These are phyloP conservation scores for Alisma plantagoaquatica DNA, from an alignment of 106 monocot genomes.

Conservation along the genomic window DNA sequence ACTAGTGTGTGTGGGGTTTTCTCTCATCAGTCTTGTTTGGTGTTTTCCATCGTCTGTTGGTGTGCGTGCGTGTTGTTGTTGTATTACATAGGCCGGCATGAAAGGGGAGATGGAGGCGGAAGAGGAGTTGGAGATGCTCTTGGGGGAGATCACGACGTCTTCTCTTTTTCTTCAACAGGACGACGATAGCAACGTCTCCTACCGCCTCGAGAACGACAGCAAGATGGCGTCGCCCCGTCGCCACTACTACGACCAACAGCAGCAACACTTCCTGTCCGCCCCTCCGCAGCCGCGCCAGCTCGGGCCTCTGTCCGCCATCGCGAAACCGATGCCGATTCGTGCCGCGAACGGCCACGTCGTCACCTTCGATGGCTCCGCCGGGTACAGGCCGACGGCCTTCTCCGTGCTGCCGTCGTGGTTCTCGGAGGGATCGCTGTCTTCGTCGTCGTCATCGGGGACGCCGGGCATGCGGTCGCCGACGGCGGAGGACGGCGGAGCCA, in stretches of 20 bases:
- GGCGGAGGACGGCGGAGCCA: not conserved
- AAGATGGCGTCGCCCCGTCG: too few relatives aligned
- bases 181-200: too few relatives aligned
- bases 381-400: not conserved
- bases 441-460: not conserved
- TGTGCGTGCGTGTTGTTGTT: not conserved
- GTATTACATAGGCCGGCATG: not conserved
- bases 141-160: slow-evolving; percentile 9
- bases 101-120: slow-evolving; percentile 3
- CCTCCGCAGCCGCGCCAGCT: not conserved
- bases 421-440: too few relatives aligned
- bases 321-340: too few relatives aligned
- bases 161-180: too few relatives aligned
- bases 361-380: not conserved
- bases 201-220: not conserved
- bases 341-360: not conserved
- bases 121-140: slow-evolving; percentile 7
- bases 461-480: not conserved
- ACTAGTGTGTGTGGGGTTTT: too few relatives aligned
- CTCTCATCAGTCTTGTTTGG: not conserved
- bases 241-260: not conserved
- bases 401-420: not conserved
- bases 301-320: too few relatives aligned
- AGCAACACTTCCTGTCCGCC: not conserved
- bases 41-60: not conserved